These are phyloP conservation scores for Chenopodium berlandieri DNA, from an alignment of 148 eudicot genomes.

Conservation along the genomic window DNA sequence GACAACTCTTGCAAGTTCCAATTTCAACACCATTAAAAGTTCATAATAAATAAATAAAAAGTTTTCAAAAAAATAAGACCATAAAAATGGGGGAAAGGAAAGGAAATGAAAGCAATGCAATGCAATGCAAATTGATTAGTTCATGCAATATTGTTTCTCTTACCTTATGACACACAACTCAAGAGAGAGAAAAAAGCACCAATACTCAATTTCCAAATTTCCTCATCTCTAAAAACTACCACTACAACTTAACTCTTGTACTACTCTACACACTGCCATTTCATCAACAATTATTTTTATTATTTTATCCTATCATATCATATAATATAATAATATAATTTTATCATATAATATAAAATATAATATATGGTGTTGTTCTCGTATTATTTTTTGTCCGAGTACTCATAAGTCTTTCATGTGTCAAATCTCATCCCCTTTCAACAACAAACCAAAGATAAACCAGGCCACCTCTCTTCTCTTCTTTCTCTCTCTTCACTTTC, in stretches of 20 bases:
- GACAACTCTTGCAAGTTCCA: background rate
- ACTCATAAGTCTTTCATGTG: conserved; percentile 33
- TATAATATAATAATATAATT: background rate
- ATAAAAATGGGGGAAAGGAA: too few relatives aligned
- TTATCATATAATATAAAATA: background rate
- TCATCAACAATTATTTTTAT: background rate
- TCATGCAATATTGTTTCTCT: conserved; percentile 16
- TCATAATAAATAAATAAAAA: background rate
- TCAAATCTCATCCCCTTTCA: conserved; percentile 33
- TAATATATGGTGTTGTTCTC: background rate
- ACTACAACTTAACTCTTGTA: background rate
- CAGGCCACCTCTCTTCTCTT: background rate
- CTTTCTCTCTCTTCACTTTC: background rate
- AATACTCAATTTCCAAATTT: conserved; percentile 14
- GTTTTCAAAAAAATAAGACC: background rate
- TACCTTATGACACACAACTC: conserved; percentile 15
- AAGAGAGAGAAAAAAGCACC: background rate
- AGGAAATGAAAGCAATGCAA: background rate
- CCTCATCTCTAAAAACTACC: background rate
- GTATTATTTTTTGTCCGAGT: conserved; percentile 11
- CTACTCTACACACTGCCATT: background rate
- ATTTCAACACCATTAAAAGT: background rate
- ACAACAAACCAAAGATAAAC: conserved; percentile 30
- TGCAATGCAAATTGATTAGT: conserved; percentile 8
- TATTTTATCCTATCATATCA: background rate